Conservation (phyloP, 2,329 filamentous ascomycete genomes). For the Botrytis porri region DNA sequence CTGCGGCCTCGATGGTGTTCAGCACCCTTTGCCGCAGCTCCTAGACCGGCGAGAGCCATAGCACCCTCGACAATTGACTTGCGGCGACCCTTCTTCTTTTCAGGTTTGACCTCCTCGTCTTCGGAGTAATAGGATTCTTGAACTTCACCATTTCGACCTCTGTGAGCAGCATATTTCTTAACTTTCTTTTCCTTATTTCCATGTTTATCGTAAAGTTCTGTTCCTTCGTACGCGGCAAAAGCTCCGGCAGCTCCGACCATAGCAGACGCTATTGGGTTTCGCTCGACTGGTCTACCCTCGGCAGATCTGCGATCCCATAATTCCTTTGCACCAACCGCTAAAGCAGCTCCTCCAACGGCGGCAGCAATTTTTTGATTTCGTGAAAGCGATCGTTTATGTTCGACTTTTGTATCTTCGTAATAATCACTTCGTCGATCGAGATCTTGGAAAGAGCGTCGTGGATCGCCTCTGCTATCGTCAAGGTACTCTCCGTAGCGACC, state of each 20-base stretch:
- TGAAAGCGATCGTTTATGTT: constrained; percentile 53
- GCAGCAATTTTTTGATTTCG: constrained; percentile 66
- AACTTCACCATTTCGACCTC: constrained; percentile 52
- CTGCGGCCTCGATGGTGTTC: constrained; percentile 38
- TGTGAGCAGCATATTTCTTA: constrained; percentile 52
- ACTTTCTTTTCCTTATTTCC: constrained; percentile 43
- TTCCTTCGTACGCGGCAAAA: constrained; percentile 61
- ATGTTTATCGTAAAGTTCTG: constrained; percentile 61
- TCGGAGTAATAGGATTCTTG: constrained; percentile 55
- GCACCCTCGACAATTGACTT: constrained; percentile 64
- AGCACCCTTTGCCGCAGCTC: constrained; percentile 51
- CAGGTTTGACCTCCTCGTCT: constrained; percentile 50
- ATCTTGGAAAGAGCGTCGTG: constrained; percentile 47
- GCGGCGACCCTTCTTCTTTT: constrained; percentile 51
- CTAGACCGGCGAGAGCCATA: constrained; percentile 59
- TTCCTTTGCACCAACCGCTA: constrained; percentile 65
- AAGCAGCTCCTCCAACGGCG: constrained; percentile 61
- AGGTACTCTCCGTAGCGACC: constrained; percentile 62
- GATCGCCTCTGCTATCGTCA: constrained; percentile 39
- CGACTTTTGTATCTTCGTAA: constrained; percentile 50
- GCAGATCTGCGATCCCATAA: constrained; percentile 61
- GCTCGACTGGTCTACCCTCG: constrained; percentile 47
- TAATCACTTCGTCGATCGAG: constrained; percentile 48
- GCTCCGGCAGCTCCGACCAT: constrained; percentile 63
- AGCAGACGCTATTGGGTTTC: constrained; percentile 58